Conservation (phyloP, 2,329 filamentous ascomycete genomes). For the Fusarium protoensiforme region DNA sequence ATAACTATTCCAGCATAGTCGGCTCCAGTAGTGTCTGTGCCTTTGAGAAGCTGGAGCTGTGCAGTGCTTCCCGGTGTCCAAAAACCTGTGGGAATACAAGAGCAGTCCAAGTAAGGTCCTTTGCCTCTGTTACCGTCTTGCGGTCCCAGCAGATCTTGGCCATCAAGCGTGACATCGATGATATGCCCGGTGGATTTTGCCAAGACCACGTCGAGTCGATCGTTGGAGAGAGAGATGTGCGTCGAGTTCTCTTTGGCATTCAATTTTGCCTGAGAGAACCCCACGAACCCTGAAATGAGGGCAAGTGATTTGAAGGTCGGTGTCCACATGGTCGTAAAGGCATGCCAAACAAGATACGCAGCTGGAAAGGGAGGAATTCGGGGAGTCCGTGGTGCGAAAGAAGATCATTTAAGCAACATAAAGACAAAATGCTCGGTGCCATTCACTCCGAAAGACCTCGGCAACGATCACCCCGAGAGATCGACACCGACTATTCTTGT, state of each 20-base stretch:
- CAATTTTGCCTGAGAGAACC: conserved; percentile 5
- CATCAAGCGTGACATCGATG: conserved; percentile 36
- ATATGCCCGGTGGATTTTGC: conserved; percentile 31
- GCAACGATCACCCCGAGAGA: background rate
- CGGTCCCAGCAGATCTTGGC: conserved; percentile 60
- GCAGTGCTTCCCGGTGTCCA: conserved; percentile 67
- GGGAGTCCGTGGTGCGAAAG: background rate
- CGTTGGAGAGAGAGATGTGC: conserved; percentile 32
- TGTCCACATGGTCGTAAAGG: conserved; percentile 1
- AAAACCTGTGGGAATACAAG: conserved; percentile 66
- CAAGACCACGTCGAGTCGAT: conserved; percentile 16
- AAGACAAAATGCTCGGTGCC: background rate
- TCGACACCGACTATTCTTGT: background rate
- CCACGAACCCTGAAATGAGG: background rate
- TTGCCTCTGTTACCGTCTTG: conserved; percentile 51
- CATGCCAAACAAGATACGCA: background rate
- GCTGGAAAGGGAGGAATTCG: too few species aligned
- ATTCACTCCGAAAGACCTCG: conserved; percentile 11
- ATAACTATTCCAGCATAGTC: conserved; percentile 67
- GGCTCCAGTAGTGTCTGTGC: conserved; percentile 56
- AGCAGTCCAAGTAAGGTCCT: conserved; percentile 70
- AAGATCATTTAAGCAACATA: background rate
- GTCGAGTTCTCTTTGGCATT: conserved; percentile 28
- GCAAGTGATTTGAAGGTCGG: background rate
- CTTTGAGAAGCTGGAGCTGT: conserved; percentile 54